Evolutionary conservation across 75 land plant species (phyloP).

Genomic region (Cunninghamia lanceolata): DNA sequence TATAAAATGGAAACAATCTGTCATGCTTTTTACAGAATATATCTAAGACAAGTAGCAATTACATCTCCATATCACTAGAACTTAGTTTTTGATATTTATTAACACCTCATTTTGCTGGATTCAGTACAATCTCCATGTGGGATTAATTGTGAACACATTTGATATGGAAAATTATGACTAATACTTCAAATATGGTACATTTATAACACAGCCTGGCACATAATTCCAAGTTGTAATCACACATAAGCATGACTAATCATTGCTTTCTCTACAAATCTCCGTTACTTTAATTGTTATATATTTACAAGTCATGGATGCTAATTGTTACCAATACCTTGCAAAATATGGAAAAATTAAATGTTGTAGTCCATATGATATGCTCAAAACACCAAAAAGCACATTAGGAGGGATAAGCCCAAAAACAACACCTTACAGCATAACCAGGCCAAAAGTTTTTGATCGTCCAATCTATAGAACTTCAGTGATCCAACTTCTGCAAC

Average conservation of each 20-base stretch:
- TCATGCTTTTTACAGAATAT: not conserved
- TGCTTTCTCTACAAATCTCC: not conserved
- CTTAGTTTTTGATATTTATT: no score
- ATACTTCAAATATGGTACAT: not conserved
- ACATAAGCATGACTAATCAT: not conserved
- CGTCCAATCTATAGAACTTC: conserved; percentile 87
- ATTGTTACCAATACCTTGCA: not conserved
- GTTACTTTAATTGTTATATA: not conserved
- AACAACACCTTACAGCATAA: conserved; percentile 69
- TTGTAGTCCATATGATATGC: not conserved
- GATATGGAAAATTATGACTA: no score
- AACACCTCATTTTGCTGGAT: not conserved
- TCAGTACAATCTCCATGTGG: not conserved
- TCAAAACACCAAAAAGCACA: not conserved
- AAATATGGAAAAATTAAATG: not conserved
- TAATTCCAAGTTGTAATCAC: not conserved
- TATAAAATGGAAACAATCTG: not conserved
- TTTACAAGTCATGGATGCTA: not conserved
- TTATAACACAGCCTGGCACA: not conserved
- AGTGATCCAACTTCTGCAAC: conserved; percentile 68
- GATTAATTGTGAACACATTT: no score
- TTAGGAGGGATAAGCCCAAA: not conserved
- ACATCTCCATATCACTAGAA: not conserved
- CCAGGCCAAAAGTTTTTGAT: conserved; percentile 80
- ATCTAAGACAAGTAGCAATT: not conserved